These are phyloP conservation scores for Echites panduratus DNA, from an alignment of 257 asterid species.

Conservation along the genomic window DNA sequence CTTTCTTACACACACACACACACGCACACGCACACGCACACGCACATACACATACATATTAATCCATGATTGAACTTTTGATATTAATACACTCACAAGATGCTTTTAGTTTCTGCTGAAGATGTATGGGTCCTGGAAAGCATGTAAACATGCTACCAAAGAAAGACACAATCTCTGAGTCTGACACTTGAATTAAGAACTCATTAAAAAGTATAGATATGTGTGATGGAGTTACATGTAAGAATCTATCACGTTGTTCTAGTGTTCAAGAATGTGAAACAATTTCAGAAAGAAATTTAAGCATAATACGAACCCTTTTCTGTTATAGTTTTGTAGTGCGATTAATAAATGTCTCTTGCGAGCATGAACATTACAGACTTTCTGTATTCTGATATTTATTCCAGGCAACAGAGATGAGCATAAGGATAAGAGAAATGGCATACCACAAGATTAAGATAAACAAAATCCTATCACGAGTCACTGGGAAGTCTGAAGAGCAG, in stretches of 20 bases:
- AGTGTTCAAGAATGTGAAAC: neutral
- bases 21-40: too few relatives aligned
- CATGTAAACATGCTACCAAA: neutral
- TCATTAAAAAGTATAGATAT: neutral
- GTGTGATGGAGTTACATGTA: neutral
- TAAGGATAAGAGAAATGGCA: constrained; percentile 74
- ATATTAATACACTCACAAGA: neutral
- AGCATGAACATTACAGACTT: constrained; percentile 6
- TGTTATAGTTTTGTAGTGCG: neutral
- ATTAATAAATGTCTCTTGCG: neutral
- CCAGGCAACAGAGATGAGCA: constrained; percentile 81
- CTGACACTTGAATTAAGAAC: neutral
- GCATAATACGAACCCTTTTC: neutral
- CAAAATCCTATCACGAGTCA: constrained; percentile 79
- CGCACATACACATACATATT: too few relatives aligned
- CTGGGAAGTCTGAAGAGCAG: constrained; percentile 83
- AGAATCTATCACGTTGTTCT: neutral
- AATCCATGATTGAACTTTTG: neutral
- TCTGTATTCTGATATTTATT: constrained; percentile 12
- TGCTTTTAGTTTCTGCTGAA: neutral
- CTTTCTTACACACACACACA: too few relatives aligned
- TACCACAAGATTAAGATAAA: constrained; percentile 73
- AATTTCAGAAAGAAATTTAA: neutral
- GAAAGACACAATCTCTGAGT: neutral
- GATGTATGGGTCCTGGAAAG: neutral